Evolutionary conservation across 2,329 filamentous ascomycete genomes (phyloP).

Genomic region (Ceratocystiopsis minuta): DNA sequence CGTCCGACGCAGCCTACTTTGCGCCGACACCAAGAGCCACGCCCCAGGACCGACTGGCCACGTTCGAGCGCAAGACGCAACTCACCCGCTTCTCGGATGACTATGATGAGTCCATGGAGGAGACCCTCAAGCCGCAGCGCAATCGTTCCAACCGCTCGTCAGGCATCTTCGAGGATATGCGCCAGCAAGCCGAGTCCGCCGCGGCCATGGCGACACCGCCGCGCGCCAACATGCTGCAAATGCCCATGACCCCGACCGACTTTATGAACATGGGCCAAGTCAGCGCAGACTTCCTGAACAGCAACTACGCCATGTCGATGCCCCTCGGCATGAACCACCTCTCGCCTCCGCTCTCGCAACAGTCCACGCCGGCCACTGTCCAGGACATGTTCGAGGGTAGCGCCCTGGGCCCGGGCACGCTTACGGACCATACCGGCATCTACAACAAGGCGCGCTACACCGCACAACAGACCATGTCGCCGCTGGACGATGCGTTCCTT

Average conservation of each 20-base stretch:
- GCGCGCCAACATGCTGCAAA: constrained; percentile 28
- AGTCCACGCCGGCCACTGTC: constrained; percentile 33
- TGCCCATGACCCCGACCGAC: constrained; percentile 34
- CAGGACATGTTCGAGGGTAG: constrained; percentile 18
- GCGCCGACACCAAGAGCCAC: constrained; percentile 52
- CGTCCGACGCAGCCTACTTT: constrained; percentile 30
- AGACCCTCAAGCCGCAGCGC: constrained; percentile 40
- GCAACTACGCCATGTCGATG: constrained; percentile 15
- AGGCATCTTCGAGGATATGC: constrained; percentile 40
- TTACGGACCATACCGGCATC: constrained; percentile 8
- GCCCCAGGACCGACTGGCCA: constrained; percentile 30
- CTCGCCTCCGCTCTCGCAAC: constrained; percentile 31
- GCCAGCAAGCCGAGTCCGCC: constrained; percentile 31
- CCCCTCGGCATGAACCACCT: constrained; percentile 20
- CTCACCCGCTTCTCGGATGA: constrained; percentile 37
- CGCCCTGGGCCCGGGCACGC: constrained; percentile 12
- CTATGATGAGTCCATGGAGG: constrained; percentile 49
- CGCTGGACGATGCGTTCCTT: constrained; percentile 3
- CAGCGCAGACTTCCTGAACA: constrained; percentile 18
- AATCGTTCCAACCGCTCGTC: constrained; percentile 23
- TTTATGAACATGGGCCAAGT: constrained; percentile 30
- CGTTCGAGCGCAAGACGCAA: constrained; percentile 17
- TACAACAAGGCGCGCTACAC: constrained; percentile 19
- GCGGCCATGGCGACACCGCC: constrained; percentile 35
- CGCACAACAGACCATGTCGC: constrained; percentile 7